These are phyloP conservation scores for Inosperma sp. DNA, from an alignment of 768 basidiomycete species.

Conservation along the genomic window DNA sequence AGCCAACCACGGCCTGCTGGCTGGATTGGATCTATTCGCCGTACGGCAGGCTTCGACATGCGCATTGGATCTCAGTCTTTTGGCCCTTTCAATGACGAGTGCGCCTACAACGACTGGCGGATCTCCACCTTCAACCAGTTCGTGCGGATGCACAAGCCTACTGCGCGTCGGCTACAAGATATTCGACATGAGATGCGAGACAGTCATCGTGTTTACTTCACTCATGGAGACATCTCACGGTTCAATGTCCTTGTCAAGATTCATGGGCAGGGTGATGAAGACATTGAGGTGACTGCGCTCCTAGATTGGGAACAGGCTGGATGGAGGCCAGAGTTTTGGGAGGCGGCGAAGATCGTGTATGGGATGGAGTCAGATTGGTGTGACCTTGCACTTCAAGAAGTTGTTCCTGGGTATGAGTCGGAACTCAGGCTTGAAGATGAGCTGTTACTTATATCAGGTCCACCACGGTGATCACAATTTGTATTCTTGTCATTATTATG, in stretches of 20 bases:
- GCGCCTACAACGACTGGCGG: slow-evolving; percentile 12
- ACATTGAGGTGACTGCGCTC: slow-evolving; percentile 3
- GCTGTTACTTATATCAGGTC: slow-evolving; percentile 6
- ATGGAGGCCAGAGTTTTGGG: slow-evolving; percentile 7
- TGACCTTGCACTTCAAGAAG: background rate
- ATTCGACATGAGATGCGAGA: slow-evolving; percentile 5
- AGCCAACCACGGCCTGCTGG: background rate
- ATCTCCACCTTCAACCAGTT: slow-evolving; percentile 5
- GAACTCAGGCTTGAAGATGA: slow-evolving; percentile 4
- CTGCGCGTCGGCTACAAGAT: slow-evolving; percentile 1
- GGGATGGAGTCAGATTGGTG: background rate
- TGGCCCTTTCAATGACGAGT: slow-evolving; percentile 8
- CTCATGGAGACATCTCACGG: slow-evolving; percentile 1
- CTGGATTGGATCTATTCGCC: background rate
- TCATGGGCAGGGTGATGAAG: slow-evolving; percentile 4
- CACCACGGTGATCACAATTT: background rate
- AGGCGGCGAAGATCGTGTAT: background rate
- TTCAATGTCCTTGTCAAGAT: slow-evolving; percentile 8
- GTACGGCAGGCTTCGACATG: background rate
- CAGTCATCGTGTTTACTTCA: slow-evolving; percentile 8
- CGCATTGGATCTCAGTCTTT: background rate
- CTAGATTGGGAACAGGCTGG: slow-evolving; percentile 9
- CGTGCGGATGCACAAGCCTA: background rate
- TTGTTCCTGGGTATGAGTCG: slow-evolving; percentile 5
- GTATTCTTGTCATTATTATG: too few relatives aligned